Base-by-base conservation (phyloP, 1,139 yeast species). In the Insectozyma bohioensis region DNA sequence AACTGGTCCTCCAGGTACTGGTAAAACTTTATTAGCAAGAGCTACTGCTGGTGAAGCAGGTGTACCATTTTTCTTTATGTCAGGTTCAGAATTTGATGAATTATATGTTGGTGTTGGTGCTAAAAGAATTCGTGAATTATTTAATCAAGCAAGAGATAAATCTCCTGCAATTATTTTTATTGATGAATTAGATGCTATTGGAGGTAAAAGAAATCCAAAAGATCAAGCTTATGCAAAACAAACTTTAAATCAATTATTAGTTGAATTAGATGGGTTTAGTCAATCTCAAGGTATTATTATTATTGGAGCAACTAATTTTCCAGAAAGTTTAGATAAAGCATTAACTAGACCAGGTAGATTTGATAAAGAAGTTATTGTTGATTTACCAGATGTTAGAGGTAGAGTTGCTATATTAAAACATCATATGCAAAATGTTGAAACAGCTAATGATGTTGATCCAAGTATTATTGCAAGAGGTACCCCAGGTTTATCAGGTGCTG, bases 11-110 rank as follows among this genome's bases (percentile, higher is more conserved):
- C 99, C 99, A 24, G 99, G 99, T 63, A 94, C 99, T 5, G 99
- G 99, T 76, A 94, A 94, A 60, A 94, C 99, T 1, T 68, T 94
- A 43, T 74, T 94, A 42, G 98, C 98, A 1, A 78, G 98, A 49
- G 98, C 99, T 12, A 95, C 97, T 24, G 99, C 99, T 8, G 98
- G 98, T 40, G 98, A 94, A 61, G 98, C 99, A 2, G 98, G 96
- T 30, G 98, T 92, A 19, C 98, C 97, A 18, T 94, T 94, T 56
- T 92, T 92, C 61, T 92, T 90, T 61, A 90, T 92, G 97, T 85
- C 95, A 4, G 99, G 98, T 31, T 87, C 97, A 2, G 98, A 94
- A 59, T 94, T 94, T 55, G 98, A 94, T 57, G 98, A 94, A 58
- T 76, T 94, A 46, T 94, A 90, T 51, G 98, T 94, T 22, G 99